Percentiles rank a stretch among this genome's conserved stretches.
phyloP scores from a whole-genome alignment of 2,329 filamentous ascomycete genomes.

The Rugonectria rugulosa region DNA sequence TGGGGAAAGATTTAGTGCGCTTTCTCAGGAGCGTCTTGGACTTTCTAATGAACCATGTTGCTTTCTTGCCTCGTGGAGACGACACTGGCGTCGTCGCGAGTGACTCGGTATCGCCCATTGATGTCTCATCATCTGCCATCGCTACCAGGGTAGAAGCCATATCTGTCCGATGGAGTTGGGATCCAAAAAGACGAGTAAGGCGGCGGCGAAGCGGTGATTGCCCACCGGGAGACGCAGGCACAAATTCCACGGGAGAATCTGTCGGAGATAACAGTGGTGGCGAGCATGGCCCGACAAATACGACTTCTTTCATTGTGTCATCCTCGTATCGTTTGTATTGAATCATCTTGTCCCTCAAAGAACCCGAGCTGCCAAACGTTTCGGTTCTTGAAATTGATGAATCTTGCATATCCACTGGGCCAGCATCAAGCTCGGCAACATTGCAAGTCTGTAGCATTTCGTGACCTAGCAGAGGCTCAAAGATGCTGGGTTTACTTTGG shows the following conservation, averaged over 20 bases:
- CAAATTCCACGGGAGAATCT: neutral
- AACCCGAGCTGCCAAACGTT: neutral
- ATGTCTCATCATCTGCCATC: neutral
- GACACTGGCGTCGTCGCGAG: neutral
- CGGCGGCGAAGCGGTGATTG: neutral
- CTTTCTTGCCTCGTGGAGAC: neutral
- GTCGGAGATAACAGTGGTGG: neutral
- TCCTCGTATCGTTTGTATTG: neutral
- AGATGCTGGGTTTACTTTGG: slow-evolving; percentile 5
- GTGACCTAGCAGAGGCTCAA: neutral
- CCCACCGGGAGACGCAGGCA: neutral
- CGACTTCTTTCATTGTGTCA: slow-evolving; percentile 10
- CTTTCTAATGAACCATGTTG: slow-evolving; percentile 1
- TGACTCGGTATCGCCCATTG: neutral
- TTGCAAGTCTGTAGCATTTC: neutral
- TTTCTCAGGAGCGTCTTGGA: slow-evolving; percentile 7
- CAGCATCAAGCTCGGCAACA: neutral
- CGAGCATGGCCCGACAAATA: neutral
- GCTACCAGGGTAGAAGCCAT: neutral
- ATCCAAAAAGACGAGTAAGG: neutral
- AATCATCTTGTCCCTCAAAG: neutral
- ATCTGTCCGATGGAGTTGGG: neutral
- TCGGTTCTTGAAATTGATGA: neutral
- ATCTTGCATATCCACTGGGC: neutral
- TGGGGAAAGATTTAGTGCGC: neutral